Conservation (phyloP, 1,284 basidiomycete genomes). For the Rhizoctonia solani region DNA sequence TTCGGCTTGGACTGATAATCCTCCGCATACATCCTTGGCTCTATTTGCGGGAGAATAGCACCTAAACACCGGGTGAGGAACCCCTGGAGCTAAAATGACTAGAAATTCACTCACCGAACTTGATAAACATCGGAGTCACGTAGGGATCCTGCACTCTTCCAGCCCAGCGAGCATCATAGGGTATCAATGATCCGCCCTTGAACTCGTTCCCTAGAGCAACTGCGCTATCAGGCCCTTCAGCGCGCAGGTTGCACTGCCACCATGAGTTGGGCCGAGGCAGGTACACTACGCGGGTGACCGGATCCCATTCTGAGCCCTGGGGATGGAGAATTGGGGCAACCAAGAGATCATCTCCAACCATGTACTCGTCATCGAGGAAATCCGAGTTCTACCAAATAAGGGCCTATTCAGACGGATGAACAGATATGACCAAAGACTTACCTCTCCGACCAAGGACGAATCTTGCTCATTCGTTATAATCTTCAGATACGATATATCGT, state of each 20-base stretch:
- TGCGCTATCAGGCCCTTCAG: slow-evolving; percentile 26
- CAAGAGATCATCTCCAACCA: slow-evolving; percentile 34
- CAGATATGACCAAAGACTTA: neutral
- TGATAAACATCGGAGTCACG: slow-evolving; percentile 34
- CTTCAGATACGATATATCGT: neutral
- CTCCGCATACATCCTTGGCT: slow-evolving; percentile 24
- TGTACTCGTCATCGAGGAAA: slow-evolving; percentile 34
- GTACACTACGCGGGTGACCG: slow-evolving; percentile 16
- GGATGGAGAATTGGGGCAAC: slow-evolving; percentile 30
- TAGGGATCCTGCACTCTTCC: slow-evolving; percentile 23
- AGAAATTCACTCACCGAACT: slow-evolving; percentile 2
- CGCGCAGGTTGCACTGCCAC: slow-evolving; percentile 31
- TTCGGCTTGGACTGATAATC: slow-evolving; percentile 5
- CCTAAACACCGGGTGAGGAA: neutral
- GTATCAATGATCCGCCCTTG: slow-evolving; percentile 28
- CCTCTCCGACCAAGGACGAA: slow-evolving; percentile 14
- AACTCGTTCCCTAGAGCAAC: neutral
- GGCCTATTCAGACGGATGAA: neutral
- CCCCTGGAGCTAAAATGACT: no score
- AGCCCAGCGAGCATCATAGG: slow-evolving; percentile 18
- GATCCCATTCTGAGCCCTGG: neutral
- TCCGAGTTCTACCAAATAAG: slow-evolving; percentile 1
- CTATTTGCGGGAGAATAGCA: slow-evolving; percentile 34
- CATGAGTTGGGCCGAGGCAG: slow-evolving; percentile 27
- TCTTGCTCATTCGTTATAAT: slow-evolving; percentile 31